These are phyloP conservation scores for Euphorbia lathyris DNA, from an alignment of 345 rosid species.

Conservation along the genomic window DNA sequence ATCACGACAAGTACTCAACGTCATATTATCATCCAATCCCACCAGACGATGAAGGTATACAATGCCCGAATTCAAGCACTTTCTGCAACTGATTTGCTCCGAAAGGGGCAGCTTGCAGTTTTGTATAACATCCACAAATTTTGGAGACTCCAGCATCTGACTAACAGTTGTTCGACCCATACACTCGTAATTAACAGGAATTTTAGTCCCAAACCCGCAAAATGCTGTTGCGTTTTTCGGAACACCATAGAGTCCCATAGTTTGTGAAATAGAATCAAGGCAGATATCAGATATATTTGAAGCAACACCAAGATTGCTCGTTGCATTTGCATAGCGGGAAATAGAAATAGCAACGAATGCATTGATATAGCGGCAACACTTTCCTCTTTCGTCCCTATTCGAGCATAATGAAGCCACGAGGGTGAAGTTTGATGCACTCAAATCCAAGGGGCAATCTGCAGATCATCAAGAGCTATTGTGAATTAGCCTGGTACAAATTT, in stretches of 20 bases:
- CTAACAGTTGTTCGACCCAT: conserved; percentile 63
- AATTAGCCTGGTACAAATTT: neutral
- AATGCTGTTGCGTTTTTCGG: conserved; percentile 69
- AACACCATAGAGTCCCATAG: conserved; percentile 74
- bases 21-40: conserved; percentile 53
- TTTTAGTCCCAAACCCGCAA: conserved; percentile 86
- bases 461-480: conserved; percentile 16
- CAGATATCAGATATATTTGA: conserved; percentile 51
- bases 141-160: conserved; percentile 73
- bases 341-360: conserved; percentile 73
- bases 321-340: conserved; percentile 68
- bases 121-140: conserved; percentile 51
- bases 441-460: conserved; percentile 87
- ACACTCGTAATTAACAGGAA: conserved; percentile 72
- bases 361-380: conserved; percentile 93
- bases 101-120: conserved; percentile 62
- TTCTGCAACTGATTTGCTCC: conserved; percentile 52
- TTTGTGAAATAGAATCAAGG: conserved; percentile 56
- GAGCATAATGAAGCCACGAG: conserved; percentile 80
- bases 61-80: conserved; percentile 77
- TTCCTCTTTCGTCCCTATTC: conserved; percentile 49
- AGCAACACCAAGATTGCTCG: conserved; percentile 65
- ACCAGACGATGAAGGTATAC: conserved; percentile 61
- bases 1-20: conserved; percentile 83
- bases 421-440: conserved; percentile 67